Base-by-base conservation (phyloP, 2,329 filamentous ascomycete species). In the Hortaea werneckii region DNA sequence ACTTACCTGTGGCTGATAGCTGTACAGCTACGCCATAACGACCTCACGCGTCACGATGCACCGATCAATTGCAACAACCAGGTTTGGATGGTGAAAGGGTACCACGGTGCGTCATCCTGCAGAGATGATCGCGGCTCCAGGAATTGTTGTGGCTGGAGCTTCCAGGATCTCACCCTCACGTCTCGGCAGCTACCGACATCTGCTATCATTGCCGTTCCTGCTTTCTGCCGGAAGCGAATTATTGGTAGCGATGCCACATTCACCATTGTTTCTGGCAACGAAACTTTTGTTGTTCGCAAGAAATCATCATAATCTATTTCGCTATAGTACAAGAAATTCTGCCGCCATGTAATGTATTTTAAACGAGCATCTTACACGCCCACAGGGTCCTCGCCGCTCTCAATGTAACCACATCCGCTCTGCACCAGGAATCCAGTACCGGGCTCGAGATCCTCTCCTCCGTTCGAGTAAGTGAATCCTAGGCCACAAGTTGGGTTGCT, bases 361-460 rank as follows among this genome's bases (percentile, higher is more conserved):
- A 20, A 20, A 20, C 20, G 20, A 20, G 20, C 20, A 20, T 20
- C 20, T 20, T 20, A 20, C 20, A 20, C 20, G 20, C 20, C 20
- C 20, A 20, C 20, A 20, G 20, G 20, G n/a, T 35, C 32, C 9
- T 9, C 9, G 8, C 32, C 32, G n/a, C 42, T 44, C 42, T 53
- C 51, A 13, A 58, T 52, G 29, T 43, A 48, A 32, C 54, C 56
- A 43, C 56, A 58, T n/a, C 54, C 54, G 12, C 45, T 55, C 46
- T 58, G 56, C 29, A 58, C 45, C 10, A 52, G 42, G 40, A 58
- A 57, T 8, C 55, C 55, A 8, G 44, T 43, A 4, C 56, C 54
- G 27, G 54, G 46, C 11, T 43, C 47, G 8, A 57, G 41, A n/a
- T 48, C 41, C 45, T 54, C 40, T 29, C 47, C 47, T 27, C 48